phyloP scores from a whole-genome alignment of 148 eudicot species.

The Silene uniflora region DNA sequence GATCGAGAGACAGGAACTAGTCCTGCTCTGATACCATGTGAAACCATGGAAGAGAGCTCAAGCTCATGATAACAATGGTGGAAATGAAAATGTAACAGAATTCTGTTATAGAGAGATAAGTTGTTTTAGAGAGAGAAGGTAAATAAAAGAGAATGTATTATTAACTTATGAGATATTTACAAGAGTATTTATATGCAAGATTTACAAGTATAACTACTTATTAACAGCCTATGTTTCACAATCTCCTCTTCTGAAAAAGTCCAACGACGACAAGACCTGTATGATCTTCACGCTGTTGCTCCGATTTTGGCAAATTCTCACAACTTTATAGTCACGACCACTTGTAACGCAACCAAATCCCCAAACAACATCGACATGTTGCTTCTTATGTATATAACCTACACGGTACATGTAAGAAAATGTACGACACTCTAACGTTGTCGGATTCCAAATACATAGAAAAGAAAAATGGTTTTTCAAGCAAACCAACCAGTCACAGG shows the following conservation, averaged over 20 bases:
- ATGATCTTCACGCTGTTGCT: not conserved
- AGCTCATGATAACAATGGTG: no score
- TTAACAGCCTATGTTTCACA: no score
- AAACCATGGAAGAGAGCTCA: no score
- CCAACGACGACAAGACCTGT: not conserved
- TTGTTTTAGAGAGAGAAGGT: no score
- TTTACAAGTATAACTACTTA: no score
- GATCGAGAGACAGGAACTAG: no score
- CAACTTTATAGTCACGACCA: slow-evolving; percentile 3
- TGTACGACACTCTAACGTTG: not conserved
- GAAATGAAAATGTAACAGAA: no score
- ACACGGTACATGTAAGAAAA: not conserved
- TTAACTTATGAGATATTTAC: no score
- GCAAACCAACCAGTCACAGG: not conserved
- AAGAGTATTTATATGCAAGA: no score
- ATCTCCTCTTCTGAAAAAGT: not conserved
- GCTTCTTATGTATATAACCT: not conserved
- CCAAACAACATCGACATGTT: slow-evolving; percentile 1
- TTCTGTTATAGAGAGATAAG: no score
- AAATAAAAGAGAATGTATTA: no score
- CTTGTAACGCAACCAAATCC: slow-evolving; percentile 6
- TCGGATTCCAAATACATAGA: not conserved
- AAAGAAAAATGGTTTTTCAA: not conserved
- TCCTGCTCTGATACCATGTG: no score
- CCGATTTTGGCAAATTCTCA: not conserved